Evolutionary conservation across 306 rosid genomes (phyloP), one percentile per base, ranked within the genome.

Genomic region (Cucurbita moschata): DNA sequence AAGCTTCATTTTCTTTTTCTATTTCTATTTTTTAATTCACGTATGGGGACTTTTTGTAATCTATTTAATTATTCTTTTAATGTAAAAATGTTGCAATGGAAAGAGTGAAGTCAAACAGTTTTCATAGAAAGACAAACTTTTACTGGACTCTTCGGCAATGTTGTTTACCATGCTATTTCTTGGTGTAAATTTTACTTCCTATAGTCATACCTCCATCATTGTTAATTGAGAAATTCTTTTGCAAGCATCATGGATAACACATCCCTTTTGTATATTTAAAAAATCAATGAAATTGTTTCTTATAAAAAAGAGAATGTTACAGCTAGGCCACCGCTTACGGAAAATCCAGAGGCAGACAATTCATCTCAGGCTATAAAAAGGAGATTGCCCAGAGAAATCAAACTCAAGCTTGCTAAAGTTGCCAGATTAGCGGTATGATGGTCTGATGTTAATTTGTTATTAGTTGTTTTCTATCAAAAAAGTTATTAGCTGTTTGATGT

Each of bases 371-470:
- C 94, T 76, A 77, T 91, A 76, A 94, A 94, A 86, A 88, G 97
- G 85, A 94, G 99, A 84, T 80, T 94, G 83, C 99, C 99, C 26
- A 89, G 97, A 83, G 99, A 94, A 81, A 80, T 94, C 83, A 94
- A 94, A 87, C 79, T 86, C 79, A 94, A 87, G 86, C 99, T 94
- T 83, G 96, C 96, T 72, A 94, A 91, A 91, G 96, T 94, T 81
- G 99, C 99, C 73, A 86, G 96, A 84, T 71, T 94, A 84, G 97
- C 97, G 90, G 99, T 94, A 86, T 56, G 61, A 1, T 43, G 40
- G 58, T 69, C 42, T 26, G 37, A 30, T 68, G 10, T 68, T 49
- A 62, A 62, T 5, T 62, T 62, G 7, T 52, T 51, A 52, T 52
- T 16, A 6, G 54, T 50, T 50, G 54, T 14, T 50, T 44, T 7